Conservation (phyloP, 2,329 filamentous ascomycete genomes). For the Exophiala sideris region DNA sequence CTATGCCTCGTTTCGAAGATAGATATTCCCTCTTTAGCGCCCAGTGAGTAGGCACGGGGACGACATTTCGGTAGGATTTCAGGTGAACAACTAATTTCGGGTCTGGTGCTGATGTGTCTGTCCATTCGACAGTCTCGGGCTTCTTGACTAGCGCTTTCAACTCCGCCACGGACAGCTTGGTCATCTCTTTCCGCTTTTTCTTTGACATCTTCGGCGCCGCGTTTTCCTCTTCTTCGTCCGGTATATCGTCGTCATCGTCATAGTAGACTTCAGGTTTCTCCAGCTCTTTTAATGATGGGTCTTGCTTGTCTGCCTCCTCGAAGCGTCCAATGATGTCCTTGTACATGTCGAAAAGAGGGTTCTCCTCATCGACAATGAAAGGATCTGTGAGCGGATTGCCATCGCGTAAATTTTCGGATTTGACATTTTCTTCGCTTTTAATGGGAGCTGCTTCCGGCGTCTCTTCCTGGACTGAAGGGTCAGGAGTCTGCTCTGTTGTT, state of each 20-base stretch:
- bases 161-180: slow-evolving; percentile 90
- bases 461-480: slow-evolving; percentile 10
- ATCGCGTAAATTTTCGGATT: slow-evolving; percentile 36
- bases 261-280: slow-evolving; percentile 85
- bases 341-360: slow-evolving; percentile 80
- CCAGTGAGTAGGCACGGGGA: slow-evolving; percentile 93
- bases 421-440: slow-evolving; percentile 13
- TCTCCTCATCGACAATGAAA: slow-evolving; percentile 57
- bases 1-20: slow-evolving; percentile 92
- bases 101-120: slow-evolving; percentile 86
- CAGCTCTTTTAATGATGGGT: slow-evolving; percentile 60
- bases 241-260: slow-evolving; percentile 80
- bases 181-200: slow-evolving; percentile 88
- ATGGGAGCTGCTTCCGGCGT: slow-evolving; percentile 6
- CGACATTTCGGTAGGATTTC: slow-evolving; percentile 91
- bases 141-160: slow-evolving; percentile 87
- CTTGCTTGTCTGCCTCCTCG: slow-evolving; percentile 61
- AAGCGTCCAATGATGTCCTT: slow-evolving; percentile 81
- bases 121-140: slow-evolving; percentile 96
- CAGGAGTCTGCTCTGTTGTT: slow-evolving; percentile 17
- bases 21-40: slow-evolving; percentile 94
- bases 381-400: slow-evolving; percentile 45
- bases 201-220: slow-evolving; percentile 76
- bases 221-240: slow-evolving; percentile 75
- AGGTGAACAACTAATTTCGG: slow-evolving; percentile 87